These are phyloP conservation scores for Pleurotus citrinopileatus DNA, from an alignment of 768 basidiomycete species.

Conservation along the genomic window DNA sequence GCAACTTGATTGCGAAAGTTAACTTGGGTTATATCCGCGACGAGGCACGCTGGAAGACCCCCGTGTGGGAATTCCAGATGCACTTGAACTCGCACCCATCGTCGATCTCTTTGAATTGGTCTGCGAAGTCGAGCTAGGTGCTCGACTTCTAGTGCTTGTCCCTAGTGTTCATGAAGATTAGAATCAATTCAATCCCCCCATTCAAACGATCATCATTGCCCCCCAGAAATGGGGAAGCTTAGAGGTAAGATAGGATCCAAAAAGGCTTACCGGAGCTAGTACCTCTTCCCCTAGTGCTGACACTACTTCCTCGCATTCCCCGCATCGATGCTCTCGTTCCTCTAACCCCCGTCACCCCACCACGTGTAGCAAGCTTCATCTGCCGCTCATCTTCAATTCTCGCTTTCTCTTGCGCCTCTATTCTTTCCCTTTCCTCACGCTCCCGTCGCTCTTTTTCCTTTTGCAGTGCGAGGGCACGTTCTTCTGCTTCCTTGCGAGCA, in stretches of 20 bases:
- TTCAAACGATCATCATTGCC: background rate
- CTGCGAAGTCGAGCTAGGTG: constrained; percentile 3
- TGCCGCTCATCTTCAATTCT: constrained; percentile 43
- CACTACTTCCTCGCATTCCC: constrained; percentile 32
- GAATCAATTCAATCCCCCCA: background rate
- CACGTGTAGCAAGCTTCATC: constrained; percentile 33
- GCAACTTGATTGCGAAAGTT: constrained; percentile 3
- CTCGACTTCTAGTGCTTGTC: constrained; percentile 8
- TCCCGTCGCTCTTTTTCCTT: constrained; percentile 47
- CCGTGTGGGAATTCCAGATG: constrained; percentile 7
- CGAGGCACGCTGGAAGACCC: constrained; percentile 7
- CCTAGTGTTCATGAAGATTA: background rate
- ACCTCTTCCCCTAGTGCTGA: constrained; percentile 3
- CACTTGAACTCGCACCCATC: background rate
- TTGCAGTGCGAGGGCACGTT: constrained; percentile 33
- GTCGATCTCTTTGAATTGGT: constrained; percentile 5
- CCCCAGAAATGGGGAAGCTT: background rate
- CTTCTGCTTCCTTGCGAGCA: constrained; percentile 43
- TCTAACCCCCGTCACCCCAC: constrained; percentile 67
- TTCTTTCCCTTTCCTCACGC: constrained; percentile 45
- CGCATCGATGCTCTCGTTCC: constrained; percentile 69
- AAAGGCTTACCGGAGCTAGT: background rate
- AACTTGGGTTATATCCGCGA: constrained; percentile 5
- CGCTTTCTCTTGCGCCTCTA: constrained; percentile 39
- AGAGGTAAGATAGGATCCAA: constrained; percentile 1